These are phyloP conservation scores for Periconia macrospinosa DNA, from an alignment of 2,329 filamentous ascomycete genomes.

Conservation along the genomic window DNA sequence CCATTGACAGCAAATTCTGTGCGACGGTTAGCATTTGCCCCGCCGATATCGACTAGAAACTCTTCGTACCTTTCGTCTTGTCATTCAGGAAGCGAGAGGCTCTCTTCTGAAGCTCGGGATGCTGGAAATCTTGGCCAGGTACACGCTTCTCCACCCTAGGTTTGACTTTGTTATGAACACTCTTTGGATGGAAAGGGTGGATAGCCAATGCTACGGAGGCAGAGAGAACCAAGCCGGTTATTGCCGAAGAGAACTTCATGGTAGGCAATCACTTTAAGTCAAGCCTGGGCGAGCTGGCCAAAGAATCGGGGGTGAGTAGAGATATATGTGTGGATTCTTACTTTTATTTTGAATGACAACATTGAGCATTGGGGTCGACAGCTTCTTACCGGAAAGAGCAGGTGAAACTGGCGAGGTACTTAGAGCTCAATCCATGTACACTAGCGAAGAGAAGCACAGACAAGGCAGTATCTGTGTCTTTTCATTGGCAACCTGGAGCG, in stretches of 20 bases:
- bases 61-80: slow-evolving; percentile 34
- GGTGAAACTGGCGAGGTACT: slow-evolving; percentile 7
- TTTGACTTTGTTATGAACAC: slow-evolving; percentile 28
- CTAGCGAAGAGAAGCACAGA: slow-evolving; percentile 1
- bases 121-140: slow-evolving; percentile 29
- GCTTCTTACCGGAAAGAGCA: slow-evolving; percentile 20
- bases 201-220: slow-evolving; percentile 34
- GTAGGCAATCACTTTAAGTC: slow-evolving; percentile 14
- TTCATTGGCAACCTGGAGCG: neutral
- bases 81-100: slow-evolving; percentile 35
- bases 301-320: neutral
- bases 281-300: slow-evolving; percentile 4
- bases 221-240: slow-evolving; percentile 30
- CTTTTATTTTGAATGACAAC: slow-evolving; percentile 12
- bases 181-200: slow-evolving; percentile 27
- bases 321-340: slow-evolving; percentile 8
- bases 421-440: neutral
- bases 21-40: slow-evolving; percentile 9
- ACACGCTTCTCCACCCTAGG: slow-evolving; percentile 31
- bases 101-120: slow-evolving; percentile 38
- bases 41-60: too few relatives aligned
- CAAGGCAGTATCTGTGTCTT: neutral
- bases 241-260: slow-evolving; percentile 35
- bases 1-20: slow-evolving; percentile 67
- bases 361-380: slow-evolving; percentile 5